phyloP scores from a whole-genome alignment of 306 rosid species.

The Quercus alba region DNA sequence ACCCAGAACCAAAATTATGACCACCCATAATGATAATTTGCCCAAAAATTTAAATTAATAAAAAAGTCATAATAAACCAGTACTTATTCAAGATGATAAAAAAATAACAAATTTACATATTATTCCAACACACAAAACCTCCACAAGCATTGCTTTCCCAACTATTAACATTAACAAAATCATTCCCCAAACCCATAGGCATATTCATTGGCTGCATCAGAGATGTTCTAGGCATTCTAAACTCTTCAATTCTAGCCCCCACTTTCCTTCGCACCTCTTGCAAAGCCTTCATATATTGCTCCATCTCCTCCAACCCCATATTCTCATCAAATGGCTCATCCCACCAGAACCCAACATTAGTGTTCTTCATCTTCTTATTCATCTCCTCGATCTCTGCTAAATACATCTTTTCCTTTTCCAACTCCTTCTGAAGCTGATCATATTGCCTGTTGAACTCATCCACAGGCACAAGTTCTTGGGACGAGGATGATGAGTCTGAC shows the following conservation, averaged over 20 bases:
- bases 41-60: too few species aligned
- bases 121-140: not conserved
- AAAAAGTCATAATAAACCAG: too few species aligned
- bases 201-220: not conserved
- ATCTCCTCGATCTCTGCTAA: not conserved
- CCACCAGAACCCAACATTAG: constrained; percentile 33
- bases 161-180: not conserved
- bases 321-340: constrained; percentile 25
- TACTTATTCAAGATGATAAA: too few species aligned
- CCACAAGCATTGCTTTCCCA: not conserved
- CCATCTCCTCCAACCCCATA: constrained; percentile 27
- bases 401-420: constrained; percentile 34
- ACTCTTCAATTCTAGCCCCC: not conserved
- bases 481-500: not conserved
- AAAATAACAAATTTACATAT: too few species aligned
- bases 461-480: not conserved
- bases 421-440: constrained; percentile 18
- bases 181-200: not conserved
- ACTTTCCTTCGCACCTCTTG: constrained; percentile 35
- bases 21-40: too few species aligned
- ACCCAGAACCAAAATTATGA: too few species aligned
- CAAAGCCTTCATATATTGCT: constrained; percentile 21
- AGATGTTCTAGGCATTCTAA: not conserved
- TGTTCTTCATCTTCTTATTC: not conserved
- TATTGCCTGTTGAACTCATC: constrained; percentile 21